Evolutionary conservation across 2,329 filamentous ascomycete species (phyloP), one percentile per base, ranked within the genome.

Genomic region (Coleophoma cylindrospora): DNA sequence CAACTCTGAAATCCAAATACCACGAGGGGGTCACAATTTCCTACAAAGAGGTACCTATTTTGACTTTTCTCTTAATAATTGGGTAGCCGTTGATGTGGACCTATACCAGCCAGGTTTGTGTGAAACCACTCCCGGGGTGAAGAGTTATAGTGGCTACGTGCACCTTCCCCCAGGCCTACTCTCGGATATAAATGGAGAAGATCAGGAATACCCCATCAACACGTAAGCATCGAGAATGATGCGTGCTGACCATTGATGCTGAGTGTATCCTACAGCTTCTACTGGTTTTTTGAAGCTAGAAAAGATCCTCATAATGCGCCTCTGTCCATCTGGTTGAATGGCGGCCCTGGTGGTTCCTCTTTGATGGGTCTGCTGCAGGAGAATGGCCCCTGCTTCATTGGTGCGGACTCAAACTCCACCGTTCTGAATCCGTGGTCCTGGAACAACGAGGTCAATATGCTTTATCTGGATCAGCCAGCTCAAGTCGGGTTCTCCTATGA

Each of bases 311-410:
- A 63, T 64, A 76, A 48, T 66, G 69, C 50, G 65, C 74, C 71
- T 6, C 57, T 82, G 37, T 74, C 79, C 3, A 76, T 85, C 56
- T 86, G 78, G 77, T 72, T 86, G 15, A 83, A 83, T 60, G 81
- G 82, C 43, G 81, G 82, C 0, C 81, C 82, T 1, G 82, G 82
- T 3, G 73, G 72, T 44, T 81, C 77, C 57, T 83, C 79, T 51
- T 72, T 85, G 69, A 73, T 79, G 47, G 80, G 81, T 22, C 70
- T 85, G 59, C 83, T 84, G 57, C 67, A 70, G 10, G 80, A 81
- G 55, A 69, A 74, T 22, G 81, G 81, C 4, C 72, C 70, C 15
- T 78, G 69, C 19, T 49, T 49, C 15, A 34, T 51, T 17, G 17
- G 14, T n/a, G 14, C 14, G 17, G 36, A 38, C 11, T n/a, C 14